Evolutionary conservation across 2,329 filamentous ascomycete genomes (phyloP).

Genomic region (Colletotrichum plurivorum): DNA sequence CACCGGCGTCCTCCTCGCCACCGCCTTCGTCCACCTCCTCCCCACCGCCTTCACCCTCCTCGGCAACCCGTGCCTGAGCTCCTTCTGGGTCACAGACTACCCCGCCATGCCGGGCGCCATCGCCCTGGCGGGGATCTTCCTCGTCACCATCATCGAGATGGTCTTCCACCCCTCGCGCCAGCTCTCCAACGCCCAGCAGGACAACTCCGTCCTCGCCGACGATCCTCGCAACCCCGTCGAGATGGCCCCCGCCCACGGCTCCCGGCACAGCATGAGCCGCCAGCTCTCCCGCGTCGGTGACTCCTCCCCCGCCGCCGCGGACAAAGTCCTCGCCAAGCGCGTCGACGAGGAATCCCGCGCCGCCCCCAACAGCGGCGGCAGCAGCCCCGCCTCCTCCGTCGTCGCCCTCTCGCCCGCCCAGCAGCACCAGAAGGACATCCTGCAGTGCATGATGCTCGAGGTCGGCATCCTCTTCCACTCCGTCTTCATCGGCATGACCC

Average conservation of each 20-base stretch:
- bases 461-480: conserved; percentile 85
- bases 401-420: conserved; percentile 63
- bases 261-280: conserved; percentile 29
- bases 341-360: conserved; percentile 31
- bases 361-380: not conserved
- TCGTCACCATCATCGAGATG: conserved; percentile 88
- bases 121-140: conserved; percentile 82
- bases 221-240: not conserved
- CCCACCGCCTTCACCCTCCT: conserved; percentile 76
- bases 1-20: conserved; percentile 81
- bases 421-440: conserved; percentile 73
- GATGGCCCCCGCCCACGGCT: conserved; percentile 19
- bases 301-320: not conserved
- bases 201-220: conserved; percentile 44
- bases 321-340: conserved; percentile 43
- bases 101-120: conserved; percentile 84
- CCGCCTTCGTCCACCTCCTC: conserved; percentile 83
- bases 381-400: not conserved
- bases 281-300: conserved; percentile 30
- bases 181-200: conserved; percentile 42
- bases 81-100: conserved; percentile 83
- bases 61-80: conserved; percentile 76
- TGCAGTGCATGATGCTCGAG: conserved; percentile 84
- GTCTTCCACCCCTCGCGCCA: conserved; percentile 63
- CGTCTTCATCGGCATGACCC: conserved; percentile 87